Percentiles rank a stretch among this genome's conserved stretches.
Evolutionary conservation across 2,329 filamentous ascomycete genomes (phyloP).

Genomic region (Trichoderma gracile): DNA sequence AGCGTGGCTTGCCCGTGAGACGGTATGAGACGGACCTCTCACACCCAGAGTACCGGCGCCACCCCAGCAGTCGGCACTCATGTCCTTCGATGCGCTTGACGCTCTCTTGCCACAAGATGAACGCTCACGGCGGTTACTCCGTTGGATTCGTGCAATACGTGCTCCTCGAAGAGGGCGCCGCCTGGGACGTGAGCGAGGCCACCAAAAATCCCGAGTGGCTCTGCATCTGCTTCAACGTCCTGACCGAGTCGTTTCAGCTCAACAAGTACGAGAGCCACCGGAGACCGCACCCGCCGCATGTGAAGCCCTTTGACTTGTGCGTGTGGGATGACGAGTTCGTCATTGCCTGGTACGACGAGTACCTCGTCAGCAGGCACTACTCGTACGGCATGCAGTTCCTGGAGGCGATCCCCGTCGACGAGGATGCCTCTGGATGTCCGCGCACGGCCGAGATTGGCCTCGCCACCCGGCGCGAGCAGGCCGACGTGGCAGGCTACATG

Average conservation of each 20-base stretch:
- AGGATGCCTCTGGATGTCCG: neutral
- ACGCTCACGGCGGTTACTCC: conserved; percentile 19
- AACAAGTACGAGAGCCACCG: conserved; percentile 20
- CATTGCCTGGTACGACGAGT: conserved; percentile 27
- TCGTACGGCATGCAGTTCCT: conserved; percentile 25
- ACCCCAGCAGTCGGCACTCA: conserved; percentile 20
- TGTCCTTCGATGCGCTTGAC: conserved; percentile 25
- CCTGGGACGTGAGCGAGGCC: neutral
- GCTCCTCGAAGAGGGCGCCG: neutral
- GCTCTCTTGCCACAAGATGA: conserved; percentile 20
- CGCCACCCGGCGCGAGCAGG: neutral
- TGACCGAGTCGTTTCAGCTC: conserved; percentile 20
- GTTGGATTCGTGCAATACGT: conserved; percentile 23
- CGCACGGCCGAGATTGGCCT: neutral
- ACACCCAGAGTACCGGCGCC: conserved; percentile 17
- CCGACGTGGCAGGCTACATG: conserved; percentile 14
- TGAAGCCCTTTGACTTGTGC: conserved; percentile 23
- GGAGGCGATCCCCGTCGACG: neutral
- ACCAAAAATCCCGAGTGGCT: conserved; percentile 21
- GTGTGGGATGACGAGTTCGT: conserved; percentile 25
- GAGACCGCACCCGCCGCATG: conserved; percentile 18
- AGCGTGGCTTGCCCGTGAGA: conserved; percentile 13
- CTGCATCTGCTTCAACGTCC: conserved; percentile 23
- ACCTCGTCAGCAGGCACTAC: conserved; percentile 24
- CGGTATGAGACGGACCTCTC: conserved; percentile 23